These are phyloP conservation scores for Linnemannia hyalina DNA, from an alignment of 192 early-diverging fungal genomes.

Conservation along the genomic window DNA sequence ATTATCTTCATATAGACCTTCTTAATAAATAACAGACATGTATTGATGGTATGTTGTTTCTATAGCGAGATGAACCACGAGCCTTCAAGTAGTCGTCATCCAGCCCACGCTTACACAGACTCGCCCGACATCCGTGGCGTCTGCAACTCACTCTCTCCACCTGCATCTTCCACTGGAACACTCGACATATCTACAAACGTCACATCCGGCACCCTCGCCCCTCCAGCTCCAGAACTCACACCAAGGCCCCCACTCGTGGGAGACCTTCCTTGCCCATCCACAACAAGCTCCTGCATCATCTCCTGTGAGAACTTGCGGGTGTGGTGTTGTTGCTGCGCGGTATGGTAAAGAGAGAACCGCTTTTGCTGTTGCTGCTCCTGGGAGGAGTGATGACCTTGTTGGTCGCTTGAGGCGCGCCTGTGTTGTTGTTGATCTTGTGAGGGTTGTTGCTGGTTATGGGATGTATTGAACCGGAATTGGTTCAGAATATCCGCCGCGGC, in stretches of 20 bases:
- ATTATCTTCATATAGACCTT: no score
- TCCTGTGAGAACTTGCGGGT: constrained; percentile 29
- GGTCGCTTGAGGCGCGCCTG: background rate
- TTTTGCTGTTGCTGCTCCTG: constrained; percentile 10
- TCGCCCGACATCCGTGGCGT: constrained; percentile 14
- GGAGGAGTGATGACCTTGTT: background rate
- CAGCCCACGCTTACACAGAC: background rate
- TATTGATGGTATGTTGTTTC: no score
- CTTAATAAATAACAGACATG: no score
- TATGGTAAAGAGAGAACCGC: constrained; percentile 24
- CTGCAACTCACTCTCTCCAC: background rate
- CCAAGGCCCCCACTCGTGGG: background rate
- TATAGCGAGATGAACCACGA: no score
- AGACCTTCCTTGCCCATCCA: background rate
- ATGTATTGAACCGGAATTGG: constrained; percentile 3
- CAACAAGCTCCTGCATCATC: background rate
- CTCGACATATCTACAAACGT: constrained; percentile 12
- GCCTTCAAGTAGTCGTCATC: no score
- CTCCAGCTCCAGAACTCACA: background rate
- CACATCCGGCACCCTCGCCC: constrained; percentile 10
- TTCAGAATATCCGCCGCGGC: background rate
- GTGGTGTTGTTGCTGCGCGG: constrained; percentile 34
- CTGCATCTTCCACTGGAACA: background rate
- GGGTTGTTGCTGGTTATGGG: background rate
- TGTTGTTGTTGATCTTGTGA: constrained; percentile 6